phyloP scores from a whole-genome alignment of 306 rosid genomes.

The Trichosanthes cucumerina region DNA sequence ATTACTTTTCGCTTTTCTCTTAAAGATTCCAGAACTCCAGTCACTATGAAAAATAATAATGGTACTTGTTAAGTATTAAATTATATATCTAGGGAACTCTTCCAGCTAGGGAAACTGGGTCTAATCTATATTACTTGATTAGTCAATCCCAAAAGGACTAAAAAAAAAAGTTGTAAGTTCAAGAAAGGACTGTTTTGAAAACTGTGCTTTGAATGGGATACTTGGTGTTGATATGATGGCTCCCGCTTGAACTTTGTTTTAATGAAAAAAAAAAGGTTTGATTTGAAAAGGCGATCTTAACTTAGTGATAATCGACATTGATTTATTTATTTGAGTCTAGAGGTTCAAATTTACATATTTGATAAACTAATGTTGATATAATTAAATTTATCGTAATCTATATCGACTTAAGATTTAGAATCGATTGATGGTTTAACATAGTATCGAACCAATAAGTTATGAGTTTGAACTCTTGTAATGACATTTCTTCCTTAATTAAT shows the following conservation, averaged over 20 bases:
- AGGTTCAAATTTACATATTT: too few species aligned
- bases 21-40: background rate
- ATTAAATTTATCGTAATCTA: too few species aligned
- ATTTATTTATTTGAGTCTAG: too few species aligned
- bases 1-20: background rate
- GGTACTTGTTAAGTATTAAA: background rate
- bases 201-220: background rate
- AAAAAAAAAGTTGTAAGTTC: background rate
- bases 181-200: background rate
- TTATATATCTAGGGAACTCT: background rate
- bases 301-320: too few species aligned
- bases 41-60: background rate
- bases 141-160: background rate
- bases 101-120: slow-evolving; percentile 2
- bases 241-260: background rate
- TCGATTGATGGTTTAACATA: too few species aligned
- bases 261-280: too few species aligned
- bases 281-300: too few species aligned
- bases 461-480: too few species aligned
- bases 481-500: too few species aligned
- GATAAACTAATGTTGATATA: too few species aligned
- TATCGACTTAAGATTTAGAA: too few species aligned
- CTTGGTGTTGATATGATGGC: background rate
- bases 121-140: background rate
- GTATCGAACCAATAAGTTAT: too few species aligned